These are phyloP conservation scores for Mayamaea pseudoterrestris DNA, from an alignment of 108 stramenopile species.

Conservation along the genomic window DNA sequence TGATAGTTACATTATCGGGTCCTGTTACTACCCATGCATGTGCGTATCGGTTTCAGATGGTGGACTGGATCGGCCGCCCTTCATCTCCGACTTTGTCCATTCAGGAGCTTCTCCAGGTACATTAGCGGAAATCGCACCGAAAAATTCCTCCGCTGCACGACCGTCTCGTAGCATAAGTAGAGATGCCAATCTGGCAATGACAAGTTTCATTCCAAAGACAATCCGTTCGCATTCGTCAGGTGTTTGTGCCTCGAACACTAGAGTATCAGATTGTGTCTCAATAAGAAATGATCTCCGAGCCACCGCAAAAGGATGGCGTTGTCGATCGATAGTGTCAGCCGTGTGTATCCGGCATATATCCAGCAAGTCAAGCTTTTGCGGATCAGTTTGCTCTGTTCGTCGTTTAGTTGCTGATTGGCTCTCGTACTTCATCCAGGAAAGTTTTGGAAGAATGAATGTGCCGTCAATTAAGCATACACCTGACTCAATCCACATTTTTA, in stretches of 20 bases:
- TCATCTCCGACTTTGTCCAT: conserved; percentile 10
- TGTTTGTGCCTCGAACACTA: conserved; percentile 34
- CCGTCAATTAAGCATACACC: conserved; percentile 33
- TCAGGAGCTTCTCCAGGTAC: conserved; percentile 36
- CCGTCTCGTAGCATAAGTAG: conserved; percentile 36
- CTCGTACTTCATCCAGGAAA: conserved; percentile 25
- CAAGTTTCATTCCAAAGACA: conserved; percentile 40
- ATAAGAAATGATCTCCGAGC: conserved; percentile 23
- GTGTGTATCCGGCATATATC: conserved; percentile 37
- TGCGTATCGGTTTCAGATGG: too few relatives aligned
- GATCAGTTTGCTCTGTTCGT: too few relatives aligned
- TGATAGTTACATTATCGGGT: not conserved
- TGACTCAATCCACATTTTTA: conserved; percentile 38
- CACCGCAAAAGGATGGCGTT: conserved; percentile 26
- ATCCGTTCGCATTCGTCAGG: conserved; percentile 27
- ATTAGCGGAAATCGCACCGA: conserved; percentile 15
- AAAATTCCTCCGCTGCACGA: conserved; percentile 41
- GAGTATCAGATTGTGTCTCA: conserved; percentile 18
- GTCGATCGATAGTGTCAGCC: conserved; percentile 22
- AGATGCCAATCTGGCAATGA: conserved; percentile 51
- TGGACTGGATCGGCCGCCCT: not conserved
- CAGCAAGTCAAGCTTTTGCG: conserved; percentile 28
- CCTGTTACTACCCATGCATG: too few relatives aligned
- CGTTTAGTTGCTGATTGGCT: conserved; percentile 7
- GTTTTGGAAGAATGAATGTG: conserved; percentile 36